Evolutionary conservation across 78 protist species (phyloP), one percentile per base, ranked within the genome.

Genomic region (Dictyostelium purpureum): DNA sequence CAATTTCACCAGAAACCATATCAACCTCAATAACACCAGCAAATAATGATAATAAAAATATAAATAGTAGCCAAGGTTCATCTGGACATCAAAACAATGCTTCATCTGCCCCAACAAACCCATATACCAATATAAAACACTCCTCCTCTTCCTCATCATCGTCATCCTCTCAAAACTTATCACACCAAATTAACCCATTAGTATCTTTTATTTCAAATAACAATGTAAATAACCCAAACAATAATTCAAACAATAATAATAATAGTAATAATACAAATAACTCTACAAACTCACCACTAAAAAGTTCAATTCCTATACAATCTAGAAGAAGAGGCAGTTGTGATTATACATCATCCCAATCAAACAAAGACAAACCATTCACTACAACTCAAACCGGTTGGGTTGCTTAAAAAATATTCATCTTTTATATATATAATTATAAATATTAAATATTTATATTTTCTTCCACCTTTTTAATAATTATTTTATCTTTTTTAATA

Each of bases 321-420:
- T 67, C 63, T 18, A 85, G 83, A 73, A 70, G 92, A 70, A 85
- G 92, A 73, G 92, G 92, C 26, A 56, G 74, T 21, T 85, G 92
- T 73, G 92, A 85, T 45, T 79, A 85, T 24, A 14, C 51, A 9
- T 31, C 73, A 7, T 33, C 77, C 19, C 89, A 43, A 24, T 54
- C 71, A 21, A 66, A 47, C n/a, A 38, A 67, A 37, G 54, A 82
- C 9, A 71, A 49, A 40, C 31, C 79, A 14, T 52, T 28, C 16
- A n/a, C 51, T 40, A 28, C 28, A 19, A 31, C 90, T 11, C n/a
- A n/a, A n/a, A 82, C 90, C 31, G 90, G 90, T 38, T 82, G 90
- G 90, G 90, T 82, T 7, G 90, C 90, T 54, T 82, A 82, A 54
- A 31, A 12, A 31, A 40, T 28, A 63, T 63, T 31, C 26, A 35